Conservation (phyloP, 495 filamentous ascomycete species). For the Aspergillus olivimuriae region DNA sequence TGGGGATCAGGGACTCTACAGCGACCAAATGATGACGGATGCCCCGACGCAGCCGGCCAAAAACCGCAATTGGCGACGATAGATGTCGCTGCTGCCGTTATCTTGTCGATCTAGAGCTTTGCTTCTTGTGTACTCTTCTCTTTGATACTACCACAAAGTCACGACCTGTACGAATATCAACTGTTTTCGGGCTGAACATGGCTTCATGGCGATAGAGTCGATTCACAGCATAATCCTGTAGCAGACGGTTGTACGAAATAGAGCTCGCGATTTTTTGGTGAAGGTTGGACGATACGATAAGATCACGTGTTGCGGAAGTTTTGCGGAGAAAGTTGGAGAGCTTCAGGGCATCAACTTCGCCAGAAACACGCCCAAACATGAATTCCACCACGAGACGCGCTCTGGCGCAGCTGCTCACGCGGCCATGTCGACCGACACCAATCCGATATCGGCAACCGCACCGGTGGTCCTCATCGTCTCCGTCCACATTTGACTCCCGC, state of each 20-base stretch:
- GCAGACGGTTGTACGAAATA: too few relatives aligned
- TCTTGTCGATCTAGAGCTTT: neutral
- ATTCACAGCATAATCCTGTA: too few relatives aligned
- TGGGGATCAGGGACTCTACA: slow-evolving; percentile 27
- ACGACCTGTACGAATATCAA: slow-evolving; percentile 23
- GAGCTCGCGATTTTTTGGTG: too few relatives aligned
- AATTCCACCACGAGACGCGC: slow-evolving; percentile 28
- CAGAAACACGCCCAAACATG: slow-evolving; percentile 16
- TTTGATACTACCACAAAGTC: neutral
- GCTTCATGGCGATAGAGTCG: too few relatives aligned
- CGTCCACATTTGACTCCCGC: slow-evolving; percentile 36
- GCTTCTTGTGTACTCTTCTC: neutral
- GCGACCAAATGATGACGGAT: slow-evolving; percentile 42
- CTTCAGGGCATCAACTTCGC: too few relatives aligned
- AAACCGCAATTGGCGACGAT: slow-evolving; percentile 19
- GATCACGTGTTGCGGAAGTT: slow-evolving; percentile 30
- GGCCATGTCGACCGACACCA: too few relatives aligned
- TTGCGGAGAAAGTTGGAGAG: slow-evolving; percentile 24
- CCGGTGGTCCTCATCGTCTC: too few relatives aligned
- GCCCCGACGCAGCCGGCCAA: slow-evolving; percentile 20
- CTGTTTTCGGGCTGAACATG: too few relatives aligned
- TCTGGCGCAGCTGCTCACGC: slow-evolving; percentile 24
- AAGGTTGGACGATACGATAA: slow-evolving; percentile 24
- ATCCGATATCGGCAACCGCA: too few relatives aligned
- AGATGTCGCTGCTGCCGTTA: too few relatives aligned